These are phyloP conservation scores for Ustilago sp. DNA, from an alignment of 1,284 basidiomycete genomes.

Conservation along the genomic window DNA sequence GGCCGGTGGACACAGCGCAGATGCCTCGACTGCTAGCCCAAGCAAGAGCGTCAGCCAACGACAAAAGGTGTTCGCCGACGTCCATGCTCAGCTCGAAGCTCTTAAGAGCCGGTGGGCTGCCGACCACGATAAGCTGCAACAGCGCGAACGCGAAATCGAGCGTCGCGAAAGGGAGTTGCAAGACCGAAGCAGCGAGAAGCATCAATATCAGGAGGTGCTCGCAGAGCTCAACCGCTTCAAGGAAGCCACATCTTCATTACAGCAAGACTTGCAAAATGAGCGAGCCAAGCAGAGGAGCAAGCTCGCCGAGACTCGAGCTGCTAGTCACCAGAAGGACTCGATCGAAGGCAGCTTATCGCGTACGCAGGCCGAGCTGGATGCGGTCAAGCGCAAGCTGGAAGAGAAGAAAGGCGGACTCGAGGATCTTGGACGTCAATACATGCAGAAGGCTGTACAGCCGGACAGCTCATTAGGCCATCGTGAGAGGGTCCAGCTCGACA, in stretches of 20 bases:
- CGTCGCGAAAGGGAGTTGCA: conserved; percentile 43
- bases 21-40: conserved; percentile 21
- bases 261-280: conserved; percentile 42
- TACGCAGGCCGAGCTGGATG: conserved; percentile 43
- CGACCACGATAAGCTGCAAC: conserved; percentile 43
- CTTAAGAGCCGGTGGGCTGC: conserved; percentile 53
- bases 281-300: conserved; percentile 35
- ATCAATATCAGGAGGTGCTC: conserved; percentile 37
- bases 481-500: conserved; percentile 15
- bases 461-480: conserved; percentile 17
- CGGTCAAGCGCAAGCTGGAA: conserved; percentile 45
- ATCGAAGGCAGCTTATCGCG: conserved; percentile 40
- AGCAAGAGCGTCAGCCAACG: conserved; percentile 41
- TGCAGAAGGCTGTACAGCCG: conserved; percentile 28
- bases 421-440: conserved; percentile 28
- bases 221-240: conserved; percentile 45
- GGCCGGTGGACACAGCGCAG: conserved; percentile 20
- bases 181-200: conserved; percentile 44
- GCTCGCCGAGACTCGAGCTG: conserved; percentile 31
- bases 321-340: conserved; percentile 35
- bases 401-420: conserved; percentile 48
- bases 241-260: conserved; percentile 38
- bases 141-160: conserved; percentile 43
- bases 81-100: conserved; percentile 50
- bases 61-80: conserved; percentile 44